phyloP scores from a whole-genome alignment of 179 eudicot genomes.

The Gypsophila paniculata region DNA sequence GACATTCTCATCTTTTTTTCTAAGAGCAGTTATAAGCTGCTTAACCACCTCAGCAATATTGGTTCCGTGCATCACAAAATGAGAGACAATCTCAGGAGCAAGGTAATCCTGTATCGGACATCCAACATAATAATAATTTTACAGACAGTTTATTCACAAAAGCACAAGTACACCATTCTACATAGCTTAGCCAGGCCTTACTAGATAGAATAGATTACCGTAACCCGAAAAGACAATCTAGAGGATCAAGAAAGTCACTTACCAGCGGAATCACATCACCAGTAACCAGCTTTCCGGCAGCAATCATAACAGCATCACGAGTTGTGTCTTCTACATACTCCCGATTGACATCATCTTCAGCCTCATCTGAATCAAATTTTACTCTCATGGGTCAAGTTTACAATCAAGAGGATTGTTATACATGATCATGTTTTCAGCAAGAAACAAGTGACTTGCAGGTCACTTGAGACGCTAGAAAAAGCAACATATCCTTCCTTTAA shows the following conservation, averaged over 20 bases:
- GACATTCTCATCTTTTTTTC: constrained; percentile 58
- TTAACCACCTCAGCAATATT: constrained; percentile 76
- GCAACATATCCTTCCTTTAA: not conserved
- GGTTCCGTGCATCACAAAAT: constrained; percentile 68
- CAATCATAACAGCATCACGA: constrained; percentile 72
- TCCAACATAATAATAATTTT: constrained; percentile 2
- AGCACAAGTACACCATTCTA: not conserved
- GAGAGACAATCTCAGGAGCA: constrained; percentile 79
- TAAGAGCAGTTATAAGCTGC: constrained; percentile 62
- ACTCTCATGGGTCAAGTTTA: not conserved
- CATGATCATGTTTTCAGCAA: not conserved
- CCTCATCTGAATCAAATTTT: constrained; percentile 49
- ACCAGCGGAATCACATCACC: constrained; percentile 69
- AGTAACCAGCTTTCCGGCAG: constrained; percentile 69
- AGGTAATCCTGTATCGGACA: constrained; percentile 64
- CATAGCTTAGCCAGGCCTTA: not conserved
- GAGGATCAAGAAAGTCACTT: constrained; percentile 20
- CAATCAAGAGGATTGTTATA: not conserved
- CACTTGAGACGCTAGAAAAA: not conserved
- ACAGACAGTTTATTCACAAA: not conserved
- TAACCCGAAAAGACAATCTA: not conserved
- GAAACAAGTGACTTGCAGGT: not conserved
- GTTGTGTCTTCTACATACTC: constrained; percentile 92
- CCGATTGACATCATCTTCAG: constrained; percentile 65
- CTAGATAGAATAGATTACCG: not conserved